A percentile compares a stretch with the other conserved stretches of the same genome.
Evolutionary conservation across 1,139 yeast genomes (phyloP).

Genomic region (Arxiozyma slooffiae): DNA sequence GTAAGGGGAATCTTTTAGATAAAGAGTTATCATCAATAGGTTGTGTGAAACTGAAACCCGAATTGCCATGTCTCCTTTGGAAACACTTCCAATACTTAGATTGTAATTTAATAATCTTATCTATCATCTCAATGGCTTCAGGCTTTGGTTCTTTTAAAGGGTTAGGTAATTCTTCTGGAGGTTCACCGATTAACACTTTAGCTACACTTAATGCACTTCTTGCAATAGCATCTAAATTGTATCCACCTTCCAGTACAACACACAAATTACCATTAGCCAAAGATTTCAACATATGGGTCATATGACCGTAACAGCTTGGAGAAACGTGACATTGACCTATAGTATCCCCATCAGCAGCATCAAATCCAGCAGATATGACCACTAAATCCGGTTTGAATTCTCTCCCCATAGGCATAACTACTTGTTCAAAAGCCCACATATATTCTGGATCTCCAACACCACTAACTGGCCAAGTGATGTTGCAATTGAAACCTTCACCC

Average conservation of each 20-base stretch:
- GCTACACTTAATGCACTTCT: slow-evolving; percentile 88
- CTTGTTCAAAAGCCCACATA: slow-evolving; percentile 77
- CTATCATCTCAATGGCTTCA: slow-evolving; percentile 78
- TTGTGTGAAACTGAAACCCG: slow-evolving; percentile 25
- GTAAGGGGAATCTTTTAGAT: slow-evolving; percentile 38
- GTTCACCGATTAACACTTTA: slow-evolving; percentile 85
- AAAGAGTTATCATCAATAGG: slow-evolving; percentile 16
- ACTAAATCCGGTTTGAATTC: slow-evolving; percentile 92
- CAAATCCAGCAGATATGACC: slow-evolving; percentile 90
- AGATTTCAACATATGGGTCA: slow-evolving; percentile 86
- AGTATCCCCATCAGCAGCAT: slow-evolving; percentile 97
- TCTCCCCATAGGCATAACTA: slow-evolving; percentile 79
- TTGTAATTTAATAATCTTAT: slow-evolving; percentile 71
- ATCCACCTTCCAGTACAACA: slow-evolving; percentile 93
- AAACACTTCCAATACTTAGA: slow-evolving; percentile 83
- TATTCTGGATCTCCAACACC: slow-evolving; percentile 97
- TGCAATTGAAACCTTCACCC: slow-evolving; percentile 80
- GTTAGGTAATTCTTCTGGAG: slow-evolving; percentile 63
- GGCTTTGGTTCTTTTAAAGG: slow-evolving; percentile 47
- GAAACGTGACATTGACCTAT: slow-evolving; percentile 97
- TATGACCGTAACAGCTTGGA: slow-evolving; percentile 91
- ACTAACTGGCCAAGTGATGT: slow-evolving; percentile 88
- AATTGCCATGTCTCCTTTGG: slow-evolving; percentile 48
- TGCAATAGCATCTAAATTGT: slow-evolving; percentile 83
- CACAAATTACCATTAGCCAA: slow-evolving; percentile 82